phyloP scores from a whole-genome alignment of 139 green algal genomes.

The Closterium sp. region DNA sequence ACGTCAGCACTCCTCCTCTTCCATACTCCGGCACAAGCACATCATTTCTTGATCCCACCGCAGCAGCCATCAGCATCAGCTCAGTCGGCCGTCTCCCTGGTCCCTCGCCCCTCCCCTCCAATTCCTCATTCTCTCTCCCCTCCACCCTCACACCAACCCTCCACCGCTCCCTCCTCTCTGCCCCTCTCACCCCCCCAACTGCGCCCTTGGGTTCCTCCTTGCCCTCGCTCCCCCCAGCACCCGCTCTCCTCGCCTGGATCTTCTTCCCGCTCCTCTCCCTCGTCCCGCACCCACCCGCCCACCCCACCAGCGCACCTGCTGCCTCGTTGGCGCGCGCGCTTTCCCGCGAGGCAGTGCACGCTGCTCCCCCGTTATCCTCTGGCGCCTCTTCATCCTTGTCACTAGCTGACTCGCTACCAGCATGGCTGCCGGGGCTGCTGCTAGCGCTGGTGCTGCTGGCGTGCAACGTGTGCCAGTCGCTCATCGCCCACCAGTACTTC shows the following conservation, averaged over 20 bases:
- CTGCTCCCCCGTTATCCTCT: too few species aligned
- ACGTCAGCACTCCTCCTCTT: not conserved
- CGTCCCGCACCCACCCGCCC: not conserved
- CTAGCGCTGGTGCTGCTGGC: slow-evolving; percentile 28
- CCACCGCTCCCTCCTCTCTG: not conserved
- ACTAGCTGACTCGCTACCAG: not conserved
- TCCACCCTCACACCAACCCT: not conserved
- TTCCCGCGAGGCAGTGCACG: too few species aligned
- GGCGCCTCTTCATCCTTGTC: not conserved
- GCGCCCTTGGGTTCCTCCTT: not conserved
- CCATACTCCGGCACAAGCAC: too few species aligned
- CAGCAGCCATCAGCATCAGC: not conserved
- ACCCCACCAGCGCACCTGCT: not conserved
- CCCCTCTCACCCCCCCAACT: not conserved
- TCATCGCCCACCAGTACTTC: slow-evolving; percentile 52
- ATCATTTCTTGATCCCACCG: too few species aligned
- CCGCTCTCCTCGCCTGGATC: not conserved
- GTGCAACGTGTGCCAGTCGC: slow-evolving; percentile 39
- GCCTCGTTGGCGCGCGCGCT: too few species aligned
- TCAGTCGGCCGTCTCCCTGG: not conserved
- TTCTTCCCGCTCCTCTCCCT: not conserved
- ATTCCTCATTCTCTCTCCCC: not conserved
- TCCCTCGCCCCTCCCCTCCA: not conserved
- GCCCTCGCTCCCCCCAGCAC: not conserved
- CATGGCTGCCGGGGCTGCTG: not conserved